Conservation (phyloP, 2,329 filamentous ascomycete genomes). For the Lachnum nothofagi region DNA sequence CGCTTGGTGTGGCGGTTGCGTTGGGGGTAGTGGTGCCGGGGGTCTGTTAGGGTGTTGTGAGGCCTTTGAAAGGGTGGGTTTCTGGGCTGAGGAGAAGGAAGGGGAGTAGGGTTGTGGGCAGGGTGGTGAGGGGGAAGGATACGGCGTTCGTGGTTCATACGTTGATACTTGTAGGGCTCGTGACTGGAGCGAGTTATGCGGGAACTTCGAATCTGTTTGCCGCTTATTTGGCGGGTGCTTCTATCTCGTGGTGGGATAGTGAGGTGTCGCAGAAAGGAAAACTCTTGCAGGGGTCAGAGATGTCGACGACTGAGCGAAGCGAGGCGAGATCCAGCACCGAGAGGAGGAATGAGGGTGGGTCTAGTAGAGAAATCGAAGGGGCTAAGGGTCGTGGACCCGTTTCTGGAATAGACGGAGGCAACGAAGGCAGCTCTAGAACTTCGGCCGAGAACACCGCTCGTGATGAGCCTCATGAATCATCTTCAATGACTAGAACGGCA, state of each 20-base stretch:
- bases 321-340: not conserved
- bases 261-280: conserved; percentile 12
- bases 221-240: conserved; percentile 57
- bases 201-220: conserved; percentile 60
- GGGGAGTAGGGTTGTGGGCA: conserved; percentile 14
- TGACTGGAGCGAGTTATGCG: conserved; percentile 51
- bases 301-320: not conserved
- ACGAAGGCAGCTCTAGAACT: no score
- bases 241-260: conserved; percentile 55
- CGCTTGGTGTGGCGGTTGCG: conserved; percentile 44
- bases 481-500: not conserved
- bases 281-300: no score
- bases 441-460: not conserved
- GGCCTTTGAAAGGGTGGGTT: conserved; percentile 36
- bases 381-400: no score
- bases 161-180: conserved; percentile 42
- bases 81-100: conserved; percentile 30
- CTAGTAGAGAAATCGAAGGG: not conserved
- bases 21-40: conserved; percentile 48
- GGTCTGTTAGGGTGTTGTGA: conserved; percentile 41
- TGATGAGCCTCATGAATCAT: not conserved
- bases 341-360: not conserved
- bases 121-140: conserved; percentile 27
- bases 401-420: no score
- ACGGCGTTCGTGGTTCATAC: conserved; percentile 45